phyloP scores from a whole-genome alignment of 2,329 filamentous ascomycete species.

The Hymenoscyphus scutula region DNA sequence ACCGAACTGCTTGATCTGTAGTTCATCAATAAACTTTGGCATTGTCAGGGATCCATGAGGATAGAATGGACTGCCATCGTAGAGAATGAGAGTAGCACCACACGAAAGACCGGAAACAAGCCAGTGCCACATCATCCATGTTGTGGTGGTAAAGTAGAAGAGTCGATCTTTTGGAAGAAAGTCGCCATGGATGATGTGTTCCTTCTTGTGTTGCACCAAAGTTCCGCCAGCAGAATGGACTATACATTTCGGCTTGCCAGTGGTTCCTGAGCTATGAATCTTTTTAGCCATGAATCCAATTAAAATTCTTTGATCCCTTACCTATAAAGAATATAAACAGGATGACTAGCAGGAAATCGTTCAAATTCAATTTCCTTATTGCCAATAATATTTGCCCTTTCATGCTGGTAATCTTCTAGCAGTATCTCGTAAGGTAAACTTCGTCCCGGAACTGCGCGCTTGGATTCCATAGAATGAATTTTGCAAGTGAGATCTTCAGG shows the following conservation, averaged over 20 bases:
- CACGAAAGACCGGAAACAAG: conserved; percentile 80
- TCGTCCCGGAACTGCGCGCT: conserved; percentile 80
- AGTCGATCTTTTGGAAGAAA: conserved; percentile 70
- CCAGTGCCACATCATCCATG: conserved; percentile 99
- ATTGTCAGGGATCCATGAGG: conserved; percentile 78
- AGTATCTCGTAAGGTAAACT: conserved; percentile 92
- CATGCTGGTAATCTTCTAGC: conserved; percentile 85
- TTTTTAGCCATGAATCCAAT: background rate
- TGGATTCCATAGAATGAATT: conserved; percentile 89
- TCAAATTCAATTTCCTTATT: conserved; percentile 58
- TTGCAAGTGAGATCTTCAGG: conserved; percentile 90
- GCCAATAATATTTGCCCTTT: conserved; percentile 49
- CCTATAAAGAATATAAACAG: conserved; percentile 88
- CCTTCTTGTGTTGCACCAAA: conserved; percentile 94
- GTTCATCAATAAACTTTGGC: conserved; percentile 74
- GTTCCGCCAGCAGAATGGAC: conserved; percentile 90
- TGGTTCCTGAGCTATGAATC: conserved; percentile 71
- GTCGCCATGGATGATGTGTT: conserved; percentile 84
- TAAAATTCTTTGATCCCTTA: background rate
- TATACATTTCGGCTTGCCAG: conserved; percentile 84
- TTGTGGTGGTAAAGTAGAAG: conserved; percentile 92
- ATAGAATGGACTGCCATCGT: conserved; percentile 88
- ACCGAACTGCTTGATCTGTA: conserved; percentile 87
- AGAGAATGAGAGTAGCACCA: conserved; percentile 80
- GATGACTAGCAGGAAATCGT: conserved; percentile 79